Evolutionary conservation across 768 basidiomycete species (phyloP).

Genomic region (Suillus bovinus): DNA sequence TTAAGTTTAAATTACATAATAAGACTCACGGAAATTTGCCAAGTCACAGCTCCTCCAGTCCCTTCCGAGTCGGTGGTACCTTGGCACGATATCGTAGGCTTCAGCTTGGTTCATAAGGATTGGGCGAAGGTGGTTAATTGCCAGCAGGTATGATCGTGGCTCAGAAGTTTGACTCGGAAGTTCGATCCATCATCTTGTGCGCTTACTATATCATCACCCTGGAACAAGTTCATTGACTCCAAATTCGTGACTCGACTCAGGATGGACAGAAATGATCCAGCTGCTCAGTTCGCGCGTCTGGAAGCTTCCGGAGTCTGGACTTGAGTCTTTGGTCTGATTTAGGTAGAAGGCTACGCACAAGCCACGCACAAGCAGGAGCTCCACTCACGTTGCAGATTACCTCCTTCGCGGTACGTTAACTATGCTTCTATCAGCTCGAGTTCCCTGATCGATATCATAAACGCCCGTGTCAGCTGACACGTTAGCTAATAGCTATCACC

Average conservation of each 20-base stretch:
- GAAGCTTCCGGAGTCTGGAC: not conserved
- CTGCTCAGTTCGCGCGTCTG: not conserved
- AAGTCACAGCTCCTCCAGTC: too few relatives aligned
- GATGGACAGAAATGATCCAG: not conserved
- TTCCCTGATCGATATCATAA: not conserved
- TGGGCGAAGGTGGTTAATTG: too few relatives aligned
- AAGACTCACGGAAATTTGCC: too few relatives aligned
- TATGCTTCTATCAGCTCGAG: not conserved
- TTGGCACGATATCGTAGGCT: too few relatives aligned
- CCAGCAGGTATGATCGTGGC: too few relatives aligned
- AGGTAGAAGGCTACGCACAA: not conserved
- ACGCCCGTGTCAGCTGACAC: not conserved
- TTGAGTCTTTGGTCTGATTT: not conserved
- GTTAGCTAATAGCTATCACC: not conserved
- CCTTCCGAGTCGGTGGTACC: too few relatives aligned
- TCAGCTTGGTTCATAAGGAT: too few relatives aligned
- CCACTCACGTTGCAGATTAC: constrained; percentile 3
- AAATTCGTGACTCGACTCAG: not conserved
- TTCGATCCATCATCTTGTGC: not conserved
- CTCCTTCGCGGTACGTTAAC: not conserved
- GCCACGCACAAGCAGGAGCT: not conserved
- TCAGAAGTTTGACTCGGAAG: too few relatives aligned
- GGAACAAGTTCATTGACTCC: not conserved
- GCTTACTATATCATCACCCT: not conserved
- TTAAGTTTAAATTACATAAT: too few relatives aligned